phyloP scores from a whole-genome alignment of 371 early-diverging fungal species.

The Lichtheimia corymbifera region DNA sequence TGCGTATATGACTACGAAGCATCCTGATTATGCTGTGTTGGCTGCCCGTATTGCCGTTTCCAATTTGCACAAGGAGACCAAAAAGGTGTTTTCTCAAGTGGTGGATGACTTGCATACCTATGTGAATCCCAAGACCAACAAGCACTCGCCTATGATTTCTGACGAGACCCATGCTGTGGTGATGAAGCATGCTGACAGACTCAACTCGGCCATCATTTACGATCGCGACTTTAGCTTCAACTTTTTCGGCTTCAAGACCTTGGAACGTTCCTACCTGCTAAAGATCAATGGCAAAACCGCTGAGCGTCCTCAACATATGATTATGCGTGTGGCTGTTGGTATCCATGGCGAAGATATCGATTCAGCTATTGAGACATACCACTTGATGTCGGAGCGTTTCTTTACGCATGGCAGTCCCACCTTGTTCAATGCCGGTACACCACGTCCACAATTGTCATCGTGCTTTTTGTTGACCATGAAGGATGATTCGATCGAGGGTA shows the following conservation, averaged over 20 bases:
- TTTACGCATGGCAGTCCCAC: constrained; percentile 99
- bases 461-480: constrained; percentile 97
- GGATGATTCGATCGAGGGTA: constrained; percentile 96
- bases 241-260: constrained; percentile 99
- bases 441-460: constrained; percentile 91
- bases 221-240: constrained; percentile 96
- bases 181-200: constrained; percentile 73
- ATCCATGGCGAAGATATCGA: constrained; percentile 95
- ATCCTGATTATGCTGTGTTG: constrained; percentile 97
- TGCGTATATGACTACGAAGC: constrained; percentile 95
- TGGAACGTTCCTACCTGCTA: constrained; percentile 96
- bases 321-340: constrained; percentile 98
- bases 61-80: constrained; percentile 96
- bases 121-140: constrained; percentile 85
- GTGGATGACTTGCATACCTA: constrained; percentile 85
- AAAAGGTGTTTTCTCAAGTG: constrained; percentile 88
- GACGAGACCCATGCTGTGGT: constrained; percentile 75
- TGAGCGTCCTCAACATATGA: constrained; percentile 98
- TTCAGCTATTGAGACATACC: constrained; percentile 94
- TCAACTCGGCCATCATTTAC: constrained; percentile 93
- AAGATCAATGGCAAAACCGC: constrained; percentile 79
- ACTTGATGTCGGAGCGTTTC: constrained; percentile 92
- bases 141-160: constrained; percentile 86
- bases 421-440: constrained; percentile 98
- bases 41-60: constrained; percentile 98